These are phyloP conservation scores for Trichophyton rubrum DNA, from an alignment of 2,329 filamentous ascomycete genomes.

Conservation along the genomic window DNA sequence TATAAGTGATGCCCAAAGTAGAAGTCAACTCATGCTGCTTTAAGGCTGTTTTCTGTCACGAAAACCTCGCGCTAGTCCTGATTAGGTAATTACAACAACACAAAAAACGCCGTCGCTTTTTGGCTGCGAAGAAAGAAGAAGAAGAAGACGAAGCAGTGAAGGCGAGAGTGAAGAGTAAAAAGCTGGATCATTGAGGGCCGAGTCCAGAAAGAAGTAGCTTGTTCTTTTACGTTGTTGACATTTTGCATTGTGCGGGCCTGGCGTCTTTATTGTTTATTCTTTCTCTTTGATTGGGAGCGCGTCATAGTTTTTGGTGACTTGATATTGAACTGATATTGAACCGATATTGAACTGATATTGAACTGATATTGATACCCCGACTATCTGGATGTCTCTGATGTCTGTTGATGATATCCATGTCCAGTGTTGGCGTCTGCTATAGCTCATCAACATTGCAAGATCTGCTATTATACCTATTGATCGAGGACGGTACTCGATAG, in stretches of 20 bases:
- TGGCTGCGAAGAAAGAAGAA: not conserved
- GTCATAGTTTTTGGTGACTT: no score
- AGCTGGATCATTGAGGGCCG: no score
- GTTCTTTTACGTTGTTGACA: not conserved
- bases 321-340: no score
- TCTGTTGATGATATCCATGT: no score
- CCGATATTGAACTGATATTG: no score
- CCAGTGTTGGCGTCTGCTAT: no score
- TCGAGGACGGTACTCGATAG: no score
- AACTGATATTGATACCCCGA: no score
- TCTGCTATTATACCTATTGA: no score
- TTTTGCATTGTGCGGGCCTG: not conserved
- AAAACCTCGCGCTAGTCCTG: not conserved
- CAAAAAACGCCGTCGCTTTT: not conserved
- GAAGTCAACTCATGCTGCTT: not conserved
- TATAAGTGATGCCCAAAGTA: not conserved
- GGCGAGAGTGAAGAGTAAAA: not conserved
- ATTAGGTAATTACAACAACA: constrained; percentile 1
- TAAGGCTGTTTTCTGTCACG: not conserved
- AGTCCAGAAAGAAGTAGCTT: not conserved
- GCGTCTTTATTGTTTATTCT: no score
- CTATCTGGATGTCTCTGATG: not conserved
- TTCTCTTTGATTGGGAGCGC: no score
- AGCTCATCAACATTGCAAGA: no score
- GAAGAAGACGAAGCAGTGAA: not conserved